Base-by-base conservation (phyloP, 345 rosid species). In the Cardamine chenopodiifolia region DNA sequence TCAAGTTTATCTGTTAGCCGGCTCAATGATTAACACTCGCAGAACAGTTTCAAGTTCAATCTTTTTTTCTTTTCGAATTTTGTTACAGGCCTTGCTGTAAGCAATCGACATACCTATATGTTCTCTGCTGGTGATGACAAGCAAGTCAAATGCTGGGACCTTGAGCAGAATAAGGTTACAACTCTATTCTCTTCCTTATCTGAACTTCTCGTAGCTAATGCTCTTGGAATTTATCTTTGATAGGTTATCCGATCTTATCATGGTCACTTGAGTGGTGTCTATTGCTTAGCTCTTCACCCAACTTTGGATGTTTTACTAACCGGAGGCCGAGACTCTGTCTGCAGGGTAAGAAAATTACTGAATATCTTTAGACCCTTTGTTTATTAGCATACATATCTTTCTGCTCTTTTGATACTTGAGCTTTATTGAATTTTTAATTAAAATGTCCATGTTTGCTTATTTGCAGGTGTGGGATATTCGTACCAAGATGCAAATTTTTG, bases 131-230 rank as follows among this genome's bases (percentile, higher is more conserved):
- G 99, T 66, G 99, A 96, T 78, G 99, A 96, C 80, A 96, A 96
- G 59, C 98, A 89, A 87, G 99, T 96, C 69, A 96, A 96, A 81
- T 96, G 99, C 73, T 96, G 98, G 98, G 99, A 96, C 71, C 99
- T 96, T 82, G 99, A 96, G 74, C 99, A 96, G 80, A 92, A 96
- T 75, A 96, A 96, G 97, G 99, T 92, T 23, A 74, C 80, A 42
- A 68, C 37, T 57, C 40, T 48, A 39, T 35, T 64, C 6, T 49
- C 45, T 34, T 64, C 72, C 72, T 57, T 20, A 49, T 45, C 35
- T 65, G 14, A 42, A 29, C 23, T 68, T 68, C 56, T 68, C 55
- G 26, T 56, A 18, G 8, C 63, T 71, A 65, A 65, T 29, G 42
- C 67, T 37, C 57, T 15, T 77, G 1, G 6, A 57, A 45, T 62